phyloP scores from a whole-genome alignment of 164 flowering plant species.

The Tetrastigma voinierianum region DNA sequence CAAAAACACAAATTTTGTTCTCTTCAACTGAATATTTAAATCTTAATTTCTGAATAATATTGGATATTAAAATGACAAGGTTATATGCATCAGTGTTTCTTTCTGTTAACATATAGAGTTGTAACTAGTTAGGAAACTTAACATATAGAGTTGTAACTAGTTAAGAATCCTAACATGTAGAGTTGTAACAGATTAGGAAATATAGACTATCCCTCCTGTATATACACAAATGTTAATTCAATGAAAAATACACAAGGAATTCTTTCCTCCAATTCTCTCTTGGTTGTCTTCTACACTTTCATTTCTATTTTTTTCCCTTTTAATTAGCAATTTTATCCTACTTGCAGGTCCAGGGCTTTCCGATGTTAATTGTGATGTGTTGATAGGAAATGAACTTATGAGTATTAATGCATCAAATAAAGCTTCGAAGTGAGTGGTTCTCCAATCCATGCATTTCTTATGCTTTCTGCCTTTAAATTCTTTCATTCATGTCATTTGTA shows the following conservation, averaged over 20 bases:
- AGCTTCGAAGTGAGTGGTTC: constrained; percentile 34
- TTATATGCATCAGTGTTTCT: no score
- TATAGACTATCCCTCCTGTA: no score
- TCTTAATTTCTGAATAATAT: background rate
- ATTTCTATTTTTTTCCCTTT: background rate
- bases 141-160: no score
- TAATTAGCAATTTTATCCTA: background rate
- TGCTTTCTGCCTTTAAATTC: constrained; percentile 1
- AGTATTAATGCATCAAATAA: constrained; percentile 16
- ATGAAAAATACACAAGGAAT: no score
- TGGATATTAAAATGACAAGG: background rate
- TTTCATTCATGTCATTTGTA: no score
- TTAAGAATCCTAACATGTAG: no score
- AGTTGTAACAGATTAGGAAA: no score
- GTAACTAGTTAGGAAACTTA: no score
- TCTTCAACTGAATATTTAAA: background rate
- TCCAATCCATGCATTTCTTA: constrained; percentile 5
- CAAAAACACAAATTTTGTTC: background rate
- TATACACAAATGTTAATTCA: no score
- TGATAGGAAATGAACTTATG: constrained; percentile 14
- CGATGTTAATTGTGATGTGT: constrained; percentile 17
- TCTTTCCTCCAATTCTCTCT: no score
- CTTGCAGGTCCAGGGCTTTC: constrained; percentile 26
- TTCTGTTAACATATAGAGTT: no score
- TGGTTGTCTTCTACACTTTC: no score